Conservation (phyloP, 2,329 filamentous ascomycete species). For the Sphaerulina vaccinii region DNA sequence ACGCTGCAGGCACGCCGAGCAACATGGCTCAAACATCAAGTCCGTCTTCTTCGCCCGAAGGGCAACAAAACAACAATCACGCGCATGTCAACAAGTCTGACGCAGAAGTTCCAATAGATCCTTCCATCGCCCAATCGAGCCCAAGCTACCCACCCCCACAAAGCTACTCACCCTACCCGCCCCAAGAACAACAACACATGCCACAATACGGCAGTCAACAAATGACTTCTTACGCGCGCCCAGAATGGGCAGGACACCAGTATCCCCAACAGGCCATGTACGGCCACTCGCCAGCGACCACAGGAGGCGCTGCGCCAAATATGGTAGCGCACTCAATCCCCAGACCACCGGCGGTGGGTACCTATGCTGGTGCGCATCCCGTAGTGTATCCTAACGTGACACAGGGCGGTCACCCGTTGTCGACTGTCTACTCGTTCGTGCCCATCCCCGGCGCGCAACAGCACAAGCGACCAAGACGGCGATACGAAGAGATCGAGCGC, state of each 20-base stretch:
- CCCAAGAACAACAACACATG: conserved; percentile 77
- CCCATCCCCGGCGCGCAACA: conserved; percentile 96
- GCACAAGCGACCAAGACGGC: conserved; percentile 87
- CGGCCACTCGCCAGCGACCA: conserved; percentile 56
- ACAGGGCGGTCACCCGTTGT: conserved; percentile 54
- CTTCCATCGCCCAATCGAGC: conserved; percentile 89
- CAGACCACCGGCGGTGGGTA: conserved; percentile 62
- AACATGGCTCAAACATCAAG: conserved; percentile 99
- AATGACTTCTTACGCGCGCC: conserved; percentile 64
- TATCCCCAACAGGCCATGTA: conserved; percentile 57
- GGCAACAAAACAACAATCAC: conserved; percentile 66
- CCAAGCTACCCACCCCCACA: conserved; percentile 79
- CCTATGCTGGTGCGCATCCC: conserved; percentile 26
- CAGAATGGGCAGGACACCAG: conserved; percentile 67
- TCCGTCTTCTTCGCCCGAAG: conserved; percentile 91
- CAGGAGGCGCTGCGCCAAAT: conserved; percentile 56
- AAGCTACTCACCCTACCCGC: conserved; percentile 84
- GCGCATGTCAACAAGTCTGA: conserved; percentile 72
- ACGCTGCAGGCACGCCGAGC: conserved; percentile 72
- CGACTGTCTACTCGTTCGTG: conserved; percentile 96
- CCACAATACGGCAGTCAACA: conserved; percentile 68
- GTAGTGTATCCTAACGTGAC: conserved; percentile 34
- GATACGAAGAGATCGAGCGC: conserved; percentile 97
- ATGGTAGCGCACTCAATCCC: conserved; percentile 59
- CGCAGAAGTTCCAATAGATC: conserved; percentile 98